Evolutionary conservation across 2,329 filamentous ascomycete genomes (phyloP), one percentile per base, ranked within the genome.

Genomic region (Sarocladium brachiariae): DNA sequence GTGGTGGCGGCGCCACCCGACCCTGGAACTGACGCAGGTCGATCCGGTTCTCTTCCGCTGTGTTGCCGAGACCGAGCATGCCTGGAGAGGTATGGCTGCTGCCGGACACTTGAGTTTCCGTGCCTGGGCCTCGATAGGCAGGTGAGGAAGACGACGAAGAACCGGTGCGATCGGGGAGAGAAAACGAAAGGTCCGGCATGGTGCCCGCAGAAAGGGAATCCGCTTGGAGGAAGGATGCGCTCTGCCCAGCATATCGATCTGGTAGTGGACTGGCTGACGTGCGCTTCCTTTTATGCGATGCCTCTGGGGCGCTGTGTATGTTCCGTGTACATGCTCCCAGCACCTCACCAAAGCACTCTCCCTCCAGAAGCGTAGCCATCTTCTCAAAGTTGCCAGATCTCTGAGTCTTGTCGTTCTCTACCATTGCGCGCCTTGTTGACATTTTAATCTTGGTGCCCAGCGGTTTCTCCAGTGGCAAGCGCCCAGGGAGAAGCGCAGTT

Each of bases 401-500:
- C 10, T 43, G 21, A 43, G 3, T 7, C 13, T 13, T 43, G 16
- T 48, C 41, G n/a, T 50, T 33, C 6, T 31, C 11, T 27, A 11
- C 13, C 6, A 14, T 41, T 14, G n/a, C 16, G 14, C 34, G n/a
- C 13, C 8, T 47, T 18, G 23, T 4, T 27, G 23, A 10, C 5
- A 16, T n/a, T 11, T 25, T 25, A 13, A 24, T 27, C 39, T 39
- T 55, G 18, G 49, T n/a, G 13, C 56, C 59, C n/a, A 57, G 47
- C 1, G 59, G 58, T 1, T 55, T 57, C 10, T 52, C 53, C 6
- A 75, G 63, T 1, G 73, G 73, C 4, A 75, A 53, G n/a, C 67
- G 65, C 2, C 73, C 71, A 0, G 73, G 72, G 2, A 77, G 54
- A 1, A 74, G 68, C 5, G 30, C n/a, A 18, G n/a, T 8, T 4